These are phyloP conservation scores for Lyophyllum decastes DNA, from an alignment of 768 basidiomycete genomes.

Conservation along the genomic window DNA sequence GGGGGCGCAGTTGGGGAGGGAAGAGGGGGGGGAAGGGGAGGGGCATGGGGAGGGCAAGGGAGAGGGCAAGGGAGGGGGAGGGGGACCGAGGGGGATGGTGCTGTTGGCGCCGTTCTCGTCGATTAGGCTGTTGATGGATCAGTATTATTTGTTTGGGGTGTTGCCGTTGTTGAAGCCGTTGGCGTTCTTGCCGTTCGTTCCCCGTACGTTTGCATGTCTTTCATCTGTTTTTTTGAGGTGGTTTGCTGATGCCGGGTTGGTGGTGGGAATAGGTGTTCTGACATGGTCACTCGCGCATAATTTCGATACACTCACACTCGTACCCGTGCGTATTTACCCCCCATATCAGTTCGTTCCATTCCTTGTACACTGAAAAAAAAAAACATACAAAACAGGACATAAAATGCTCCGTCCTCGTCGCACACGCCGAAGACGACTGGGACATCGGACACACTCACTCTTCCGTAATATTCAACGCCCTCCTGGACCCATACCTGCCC, in stretches of 20 bases:
- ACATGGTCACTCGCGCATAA: constrained; percentile 53
- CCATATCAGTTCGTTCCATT: too few relatives aligned
- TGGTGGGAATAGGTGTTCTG: constrained; percentile 45
- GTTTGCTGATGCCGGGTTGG: constrained; percentile 1
- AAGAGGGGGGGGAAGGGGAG: constrained; percentile 29
- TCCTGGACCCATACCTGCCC: constrained; percentile 61
- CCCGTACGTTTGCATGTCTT: constrained; percentile 57
- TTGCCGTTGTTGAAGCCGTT: constrained; percentile 76
- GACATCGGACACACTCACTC: constrained; percentile 77
- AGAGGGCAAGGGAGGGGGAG: constrained; percentile 25
- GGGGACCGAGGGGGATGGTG: constrained; percentile 44
- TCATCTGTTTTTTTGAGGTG: not conserved
- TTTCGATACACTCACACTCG: constrained; percentile 64
- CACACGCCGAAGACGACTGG: constrained; percentile 72
- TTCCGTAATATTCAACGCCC: constrained; percentile 62
- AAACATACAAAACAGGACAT: constrained; percentile 47
- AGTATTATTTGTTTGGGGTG: constrained; percentile 62
- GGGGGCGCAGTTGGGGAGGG: constrained; percentile 46
- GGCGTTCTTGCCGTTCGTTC: constrained; percentile 57
- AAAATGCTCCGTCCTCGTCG: constrained; percentile 68
- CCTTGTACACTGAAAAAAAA: too few relatives aligned
- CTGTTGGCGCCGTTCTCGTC: constrained; percentile 43
- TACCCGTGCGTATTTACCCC: constrained; percentile 45
- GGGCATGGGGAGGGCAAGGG: constrained; percentile 41
- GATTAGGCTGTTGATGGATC: constrained; percentile 59